Base-by-base conservation (phyloP, 75 land plant genomes). In the Gnetum montanum region DNA sequence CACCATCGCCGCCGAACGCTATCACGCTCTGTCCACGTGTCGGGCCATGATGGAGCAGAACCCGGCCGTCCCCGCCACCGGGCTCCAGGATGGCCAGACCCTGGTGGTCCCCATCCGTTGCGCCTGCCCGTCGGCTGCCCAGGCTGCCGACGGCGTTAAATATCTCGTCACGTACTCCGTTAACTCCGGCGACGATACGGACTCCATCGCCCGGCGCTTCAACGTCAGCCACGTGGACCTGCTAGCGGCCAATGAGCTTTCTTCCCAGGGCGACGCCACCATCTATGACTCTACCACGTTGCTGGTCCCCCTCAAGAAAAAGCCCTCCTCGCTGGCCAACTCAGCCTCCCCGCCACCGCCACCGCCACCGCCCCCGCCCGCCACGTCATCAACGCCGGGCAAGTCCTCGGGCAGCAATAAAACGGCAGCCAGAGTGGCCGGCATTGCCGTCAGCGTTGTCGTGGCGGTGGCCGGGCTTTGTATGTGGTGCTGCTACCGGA, bases 291-390 rank as follows among this genome's bases (percentile, higher is more conserved):
- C 46, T 36, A 70, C 77, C 0, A 71, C 93, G 1, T 45, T 85
- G 13, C 54, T 88, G 38, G 63, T 85, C 29, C 93, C 93, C 10
- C 35, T 81, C 10, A 20, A 27, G 23, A 58, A 28, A 0, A 38
- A 68, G 16, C 85, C 90, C 15, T 51, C 65, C 12, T 3, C 22
- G 3, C 59, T 82, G 8, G 59, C 63, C 8, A 45, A 54, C 23
- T 46, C 25, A 1, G 7, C 23, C 28, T 59, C 46, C 13, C 31
- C 50, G n/a, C 54, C 46, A 18, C 58, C 31, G 1, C 41, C 30
- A 11, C 31, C 50, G 26, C 34, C 16, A 33, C 70, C 41, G 34
- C 60, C 46, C 28, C 46, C 31, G 4, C 58, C 13, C 6, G 3
- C 54, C 10, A 15, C 71, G 2, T 4, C 38, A 3, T 8, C 56